These are phyloP conservation scores for Sordariomycetes sp. DNA, from an alignment of 2,329 filamentous ascomycete species.

Conservation along the genomic window DNA sequence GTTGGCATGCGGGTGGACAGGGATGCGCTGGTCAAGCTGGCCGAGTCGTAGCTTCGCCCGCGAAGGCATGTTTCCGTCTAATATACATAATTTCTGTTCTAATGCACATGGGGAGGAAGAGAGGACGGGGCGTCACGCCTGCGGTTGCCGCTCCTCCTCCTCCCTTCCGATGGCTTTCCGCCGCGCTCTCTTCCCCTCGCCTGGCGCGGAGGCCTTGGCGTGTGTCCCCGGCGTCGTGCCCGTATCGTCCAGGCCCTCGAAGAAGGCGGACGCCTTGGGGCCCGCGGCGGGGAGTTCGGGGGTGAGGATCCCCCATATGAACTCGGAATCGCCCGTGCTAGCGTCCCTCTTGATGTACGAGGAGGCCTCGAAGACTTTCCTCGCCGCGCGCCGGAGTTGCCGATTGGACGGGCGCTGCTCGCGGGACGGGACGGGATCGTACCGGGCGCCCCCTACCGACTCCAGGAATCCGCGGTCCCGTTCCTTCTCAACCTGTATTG, in stretches of 20 bases:
- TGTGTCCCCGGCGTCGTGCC: not conserved
- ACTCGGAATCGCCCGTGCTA: not conserved
- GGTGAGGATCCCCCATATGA: not conserved
- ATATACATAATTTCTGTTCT: not conserved
- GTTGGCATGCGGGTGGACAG: conserved; percentile 65
- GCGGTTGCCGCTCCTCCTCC: not conserved
- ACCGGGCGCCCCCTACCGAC: not conserved
- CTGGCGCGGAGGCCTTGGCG: too few species aligned
- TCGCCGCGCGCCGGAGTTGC: not conserved
- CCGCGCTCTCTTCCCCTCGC: not conserved
- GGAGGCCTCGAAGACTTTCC: not conserved
- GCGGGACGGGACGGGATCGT: not conserved
- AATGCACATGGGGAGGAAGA: not conserved
- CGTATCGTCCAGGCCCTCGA: not conserved
- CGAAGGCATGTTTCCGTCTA: conserved; percentile 11
- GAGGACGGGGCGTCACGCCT: not conserved
- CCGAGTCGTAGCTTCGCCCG: conserved; percentile 18
- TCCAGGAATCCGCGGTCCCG: not conserved
- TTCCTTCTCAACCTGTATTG: not conserved
- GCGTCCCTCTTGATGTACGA: not conserved
- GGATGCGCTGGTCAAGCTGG: conserved; percentile 51
- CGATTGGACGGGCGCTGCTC: not conserved
- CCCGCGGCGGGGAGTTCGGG: not conserved
- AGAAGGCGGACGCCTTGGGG: not conserved
- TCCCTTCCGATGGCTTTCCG: not conserved